Percentiles rank a stretch among this genome's conserved stretches.
phyloP scores from a whole-genome alignment of 495 filamentous ascomycete genomes.

The Neurospora tetrasperma region DNA sequence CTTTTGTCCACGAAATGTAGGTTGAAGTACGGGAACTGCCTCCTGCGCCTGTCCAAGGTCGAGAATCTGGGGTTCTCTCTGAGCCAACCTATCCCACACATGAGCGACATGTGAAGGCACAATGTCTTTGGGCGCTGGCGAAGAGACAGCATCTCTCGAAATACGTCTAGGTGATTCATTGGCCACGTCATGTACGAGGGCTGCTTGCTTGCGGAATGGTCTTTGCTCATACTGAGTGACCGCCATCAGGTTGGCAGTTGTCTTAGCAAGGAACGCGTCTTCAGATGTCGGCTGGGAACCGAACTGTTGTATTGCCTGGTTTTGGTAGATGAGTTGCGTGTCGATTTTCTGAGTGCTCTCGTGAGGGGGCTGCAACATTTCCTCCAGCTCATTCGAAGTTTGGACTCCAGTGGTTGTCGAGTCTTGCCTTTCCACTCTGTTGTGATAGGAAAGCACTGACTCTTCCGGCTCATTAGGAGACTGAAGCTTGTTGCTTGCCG shows the following conservation, averaged over 20 bases:
- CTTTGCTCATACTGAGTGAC: not conserved
- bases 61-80: not conserved
- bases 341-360: not conserved
- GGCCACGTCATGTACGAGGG: not conserved
- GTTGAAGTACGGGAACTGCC: not conserved
- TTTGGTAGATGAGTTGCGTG: not conserved
- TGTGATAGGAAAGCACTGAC: not conserved
- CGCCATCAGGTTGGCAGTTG: not conserved
- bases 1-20: not conserved
- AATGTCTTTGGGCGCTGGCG: not conserved
- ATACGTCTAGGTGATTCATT: not conserved
- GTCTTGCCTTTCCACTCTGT: not conserved
- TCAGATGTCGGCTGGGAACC: not conserved
- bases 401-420: not conserved
- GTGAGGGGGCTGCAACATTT: not conserved
- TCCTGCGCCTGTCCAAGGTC: not conserved
- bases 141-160: not conserved
- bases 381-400: not conserved
- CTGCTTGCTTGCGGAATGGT: not conserved
- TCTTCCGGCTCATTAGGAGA: not conserved
- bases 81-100: not conserved
- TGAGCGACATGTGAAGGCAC: not conserved
- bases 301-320: not conserved
- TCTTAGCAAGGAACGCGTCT: not conserved
- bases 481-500: not conserved